A percentile compares a stretch with the other conserved stretches of the same genome.
These are phyloP conservation scores for Penicillium herquei DNA, from an alignment of 495 filamentous ascomycete species.

Conservation along the genomic window DNA sequence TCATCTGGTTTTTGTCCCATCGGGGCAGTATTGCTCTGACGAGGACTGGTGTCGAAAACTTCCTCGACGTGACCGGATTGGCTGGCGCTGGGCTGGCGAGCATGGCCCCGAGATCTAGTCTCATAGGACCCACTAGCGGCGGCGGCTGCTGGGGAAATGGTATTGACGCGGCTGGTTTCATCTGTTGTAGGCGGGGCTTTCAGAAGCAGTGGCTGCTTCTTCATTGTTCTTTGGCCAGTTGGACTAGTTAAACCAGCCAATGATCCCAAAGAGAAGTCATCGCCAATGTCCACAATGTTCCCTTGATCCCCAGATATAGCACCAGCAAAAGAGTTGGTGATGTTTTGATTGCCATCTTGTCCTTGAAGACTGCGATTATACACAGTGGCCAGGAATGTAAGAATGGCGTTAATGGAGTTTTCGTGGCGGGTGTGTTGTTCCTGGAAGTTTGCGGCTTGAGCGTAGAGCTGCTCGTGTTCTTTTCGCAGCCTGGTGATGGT, in stretches of 20 bases:
- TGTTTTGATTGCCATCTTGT: conserved; percentile 59
- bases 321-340: conserved; percentile 70
- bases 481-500: conserved; percentile 74
- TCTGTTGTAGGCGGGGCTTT: conserved; percentile 45
- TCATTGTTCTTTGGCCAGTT: conserved; percentile 39
- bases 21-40: conserved; percentile 18
- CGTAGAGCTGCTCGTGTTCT: conserved; percentile 85
- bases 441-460: conserved; percentile 87
- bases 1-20: conserved; percentile 21
- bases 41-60: conserved; percentile 43
- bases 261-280: conserved; percentile 47
- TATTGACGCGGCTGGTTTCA: conserved; percentile 33
- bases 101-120: conserved; percentile 31
- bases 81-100: conserved; percentile 34
- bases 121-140: conserved; percentile 24
- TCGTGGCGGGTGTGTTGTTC: conserved; percentile 92
- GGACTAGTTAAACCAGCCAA: conserved; percentile 39
- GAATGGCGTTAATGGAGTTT: conserved; percentile 95
- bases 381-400: conserved; percentile 94
- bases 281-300: conserved; percentile 73
- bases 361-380: conserved; percentile 78
- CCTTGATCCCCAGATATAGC: conserved; percentile 65
- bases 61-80: conserved; percentile 45
- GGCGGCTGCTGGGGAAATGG: conserved; percentile 37
- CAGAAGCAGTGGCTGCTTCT: conserved; percentile 50